Conservation (phyloP, 371 early-diverging fungal species). For the Mucor indicus region DNA sequence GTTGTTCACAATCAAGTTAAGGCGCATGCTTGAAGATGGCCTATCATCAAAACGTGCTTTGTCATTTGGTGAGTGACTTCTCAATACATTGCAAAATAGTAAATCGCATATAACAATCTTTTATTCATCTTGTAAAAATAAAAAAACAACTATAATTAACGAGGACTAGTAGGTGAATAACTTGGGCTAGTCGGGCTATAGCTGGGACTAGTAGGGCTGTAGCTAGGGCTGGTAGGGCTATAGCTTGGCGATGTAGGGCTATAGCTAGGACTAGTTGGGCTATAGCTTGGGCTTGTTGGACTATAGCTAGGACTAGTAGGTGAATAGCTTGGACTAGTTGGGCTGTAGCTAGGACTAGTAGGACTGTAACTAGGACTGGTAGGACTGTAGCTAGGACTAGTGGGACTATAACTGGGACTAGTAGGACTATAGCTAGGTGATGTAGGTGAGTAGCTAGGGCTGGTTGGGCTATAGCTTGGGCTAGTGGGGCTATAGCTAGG, state of each 20-base stretch:
- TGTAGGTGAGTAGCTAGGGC: conserved; percentile 67
- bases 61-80: too few relatives aligned
- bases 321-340: conserved; percentile 49
- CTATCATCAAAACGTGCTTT: too few relatives aligned
- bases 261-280: conserved; percentile 84
- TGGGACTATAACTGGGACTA: conserved; percentile 74
- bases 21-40: too few relatives aligned
- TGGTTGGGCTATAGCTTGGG: conserved; percentile 70
- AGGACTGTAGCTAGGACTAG: conserved; percentile 69
- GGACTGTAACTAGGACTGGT: conserved; percentile 78
- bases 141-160: too few relatives aligned
- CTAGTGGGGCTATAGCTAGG: conserved; percentile 69
- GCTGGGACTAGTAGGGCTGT: conserved; percentile 33
- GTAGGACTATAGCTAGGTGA: conserved; percentile 71
- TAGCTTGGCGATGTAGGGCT: conserved; percentile 76
- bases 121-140: too few relatives aligned
- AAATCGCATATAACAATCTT: too few relatives aligned
- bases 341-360: conserved; percentile 52
- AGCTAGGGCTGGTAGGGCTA: conserved; percentile 51
- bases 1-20: too few relatives aligned
- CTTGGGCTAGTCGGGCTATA: conserved; percentile 59
- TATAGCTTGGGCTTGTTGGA: conserved; percentile 64
- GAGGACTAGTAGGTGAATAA: conserved; percentile 69
- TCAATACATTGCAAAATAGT: too few relatives aligned
- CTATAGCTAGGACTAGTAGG: conserved; percentile 61